phyloP scores from a whole-genome alignment of 805 yeast genomes.

The Yarrowia osloensis region DNA sequence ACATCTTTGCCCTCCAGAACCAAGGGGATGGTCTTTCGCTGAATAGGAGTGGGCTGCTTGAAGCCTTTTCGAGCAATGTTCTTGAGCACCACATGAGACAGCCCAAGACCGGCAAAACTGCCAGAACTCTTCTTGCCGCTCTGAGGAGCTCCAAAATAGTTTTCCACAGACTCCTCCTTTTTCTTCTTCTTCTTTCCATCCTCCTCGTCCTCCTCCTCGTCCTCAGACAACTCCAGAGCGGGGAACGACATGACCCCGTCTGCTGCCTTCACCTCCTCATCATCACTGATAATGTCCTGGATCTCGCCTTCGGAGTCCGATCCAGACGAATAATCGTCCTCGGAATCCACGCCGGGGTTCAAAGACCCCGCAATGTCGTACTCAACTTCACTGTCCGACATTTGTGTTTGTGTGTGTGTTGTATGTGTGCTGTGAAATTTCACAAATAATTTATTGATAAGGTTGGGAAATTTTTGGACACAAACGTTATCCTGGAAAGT shows the following conservation, averaged over 20 bases:
- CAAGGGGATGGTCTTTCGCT: slow-evolving; percentile 90
- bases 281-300: slow-evolving; percentile 47
- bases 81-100: slow-evolving; percentile 66
- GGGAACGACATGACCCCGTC: slow-evolving; percentile 42
- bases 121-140: slow-evolving; percentile 50
- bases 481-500: too few relatives aligned
- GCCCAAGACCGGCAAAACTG: slow-evolving; percentile 86
- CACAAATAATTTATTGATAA: slow-evolving; percentile 20
- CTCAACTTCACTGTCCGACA: slow-evolving; percentile 39
- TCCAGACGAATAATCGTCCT: slow-evolving; percentile 31
- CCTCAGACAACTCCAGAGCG: slow-evolving; percentile 49
- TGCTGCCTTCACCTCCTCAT: too few relatives aligned
- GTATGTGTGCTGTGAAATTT: neutral
- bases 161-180: neutral
- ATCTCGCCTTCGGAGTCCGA: slow-evolving; percentile 39
- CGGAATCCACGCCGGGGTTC: slow-evolving; percentile 33
- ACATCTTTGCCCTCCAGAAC: slow-evolving; percentile 87
- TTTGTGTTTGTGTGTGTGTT: neutral
- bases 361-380: slow-evolving; percentile 38
- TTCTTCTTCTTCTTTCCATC: slow-evolving; percentile 28
- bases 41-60: slow-evolving; percentile 96
- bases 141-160: slow-evolving; percentile 35
- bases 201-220: slow-evolving; percentile 40
- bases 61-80: slow-evolving; percentile 85
- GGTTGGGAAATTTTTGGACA: slow-evolving; percentile 19